These are phyloP conservation scores for Fusarium fujikuroi DNA, from an alignment of 2,329 filamentous ascomycete genomes.

Conservation along the genomic window DNA sequence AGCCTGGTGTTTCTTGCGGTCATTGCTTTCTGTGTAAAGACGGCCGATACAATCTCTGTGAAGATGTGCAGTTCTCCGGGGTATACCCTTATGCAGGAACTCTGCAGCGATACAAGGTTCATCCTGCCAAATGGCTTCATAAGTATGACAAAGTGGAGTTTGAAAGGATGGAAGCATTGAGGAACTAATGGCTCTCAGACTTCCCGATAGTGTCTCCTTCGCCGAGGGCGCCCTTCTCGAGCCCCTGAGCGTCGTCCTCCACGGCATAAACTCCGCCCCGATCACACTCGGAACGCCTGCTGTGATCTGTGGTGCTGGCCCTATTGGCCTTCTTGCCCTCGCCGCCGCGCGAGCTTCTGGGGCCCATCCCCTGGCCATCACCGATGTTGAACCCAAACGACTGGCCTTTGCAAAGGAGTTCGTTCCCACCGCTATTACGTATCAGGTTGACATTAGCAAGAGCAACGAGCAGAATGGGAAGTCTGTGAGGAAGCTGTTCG, in stretches of 20 bases:
- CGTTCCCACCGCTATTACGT: slow-evolving; percentile 64
- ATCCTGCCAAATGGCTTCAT: slow-evolving; percentile 70
- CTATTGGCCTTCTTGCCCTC: slow-evolving; percentile 69
- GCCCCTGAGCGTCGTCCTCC: slow-evolving; percentile 70
- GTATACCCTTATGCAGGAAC: slow-evolving; percentile 70
- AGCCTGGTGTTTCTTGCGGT: slow-evolving; percentile 73
- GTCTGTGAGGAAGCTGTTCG: slow-evolving; percentile 65
- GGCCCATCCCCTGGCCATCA: slow-evolving; percentile 71
- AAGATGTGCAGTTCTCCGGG: slow-evolving; percentile 69
- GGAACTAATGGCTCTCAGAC: slow-evolving; percentile 39
- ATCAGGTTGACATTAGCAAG: slow-evolving; percentile 60
- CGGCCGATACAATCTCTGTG: slow-evolving; percentile 72
- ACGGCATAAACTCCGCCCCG: slow-evolving; percentile 65
- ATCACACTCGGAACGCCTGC: slow-evolving; percentile 65
- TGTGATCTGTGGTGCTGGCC: slow-evolving; percentile 70
- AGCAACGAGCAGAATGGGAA: slow-evolving; percentile 61
- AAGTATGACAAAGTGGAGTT: slow-evolving; percentile 46
- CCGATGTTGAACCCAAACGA: slow-evolving; percentile 67
- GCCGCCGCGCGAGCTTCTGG: slow-evolving; percentile 69
- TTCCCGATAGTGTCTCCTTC: slow-evolving; percentile 67
- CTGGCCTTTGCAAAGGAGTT: slow-evolving; percentile 68
- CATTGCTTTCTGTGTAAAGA: slow-evolving; percentile 68
- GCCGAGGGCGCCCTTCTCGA: slow-evolving; percentile 72
- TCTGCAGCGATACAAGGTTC: slow-evolving; percentile 69
- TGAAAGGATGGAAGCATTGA: neutral